These are phyloP conservation scores for Tetrapisispora arboricola DNA, from an alignment of 805 yeast genomes.

Conservation along the genomic window DNA sequence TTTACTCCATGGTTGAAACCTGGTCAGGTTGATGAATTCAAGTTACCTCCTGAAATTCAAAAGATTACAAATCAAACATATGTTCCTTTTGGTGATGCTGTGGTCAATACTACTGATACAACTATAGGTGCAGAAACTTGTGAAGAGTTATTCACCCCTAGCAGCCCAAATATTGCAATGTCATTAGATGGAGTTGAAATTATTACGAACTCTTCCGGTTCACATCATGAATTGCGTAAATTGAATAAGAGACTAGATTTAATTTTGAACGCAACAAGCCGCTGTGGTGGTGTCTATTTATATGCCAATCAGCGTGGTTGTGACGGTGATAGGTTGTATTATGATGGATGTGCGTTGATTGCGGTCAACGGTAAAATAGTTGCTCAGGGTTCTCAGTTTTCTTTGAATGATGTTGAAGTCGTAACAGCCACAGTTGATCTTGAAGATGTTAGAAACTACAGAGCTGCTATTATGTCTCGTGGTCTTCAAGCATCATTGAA, in stretches of 20 bases:
- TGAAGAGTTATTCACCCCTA: constrained; percentile 94
- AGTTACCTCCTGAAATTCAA: constrained; percentile 62
- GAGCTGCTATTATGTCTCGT: constrained; percentile 61
- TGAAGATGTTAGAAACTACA: constrained; percentile 79
- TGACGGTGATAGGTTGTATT: constrained; percentile 94
- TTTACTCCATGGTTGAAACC: constrained; percentile 91
- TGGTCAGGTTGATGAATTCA: constrained; percentile 59
- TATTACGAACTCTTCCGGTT: constrained; percentile 89
- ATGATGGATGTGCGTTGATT: constrained; percentile 94
- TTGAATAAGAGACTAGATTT: constrained; percentile 73
- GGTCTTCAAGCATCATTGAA: constrained; percentile 50
- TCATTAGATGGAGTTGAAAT: constrained; percentile 96
- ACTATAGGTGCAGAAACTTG: constrained; percentile 96
- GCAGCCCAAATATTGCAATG: constrained; percentile 87
- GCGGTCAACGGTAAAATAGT: constrained; percentile 85
- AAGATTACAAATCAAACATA: constrained; percentile 53
- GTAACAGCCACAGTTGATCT: constrained; percentile 89
- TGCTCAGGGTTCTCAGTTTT: constrained; percentile 89
- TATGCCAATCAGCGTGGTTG: constrained; percentile 96
- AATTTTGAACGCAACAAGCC: constrained; percentile 84
- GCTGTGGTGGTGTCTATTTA: constrained; percentile 92
- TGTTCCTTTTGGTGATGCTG: constrained; percentile 86
- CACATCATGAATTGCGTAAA: constrained; percentile 94
- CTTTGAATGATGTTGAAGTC: constrained; percentile 86
- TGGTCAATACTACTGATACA: constrained; percentile 73